phyloP scores from a whole-genome alignment of 2,329 filamentous ascomycete genomes.

The Penicillium thymicola region DNA sequence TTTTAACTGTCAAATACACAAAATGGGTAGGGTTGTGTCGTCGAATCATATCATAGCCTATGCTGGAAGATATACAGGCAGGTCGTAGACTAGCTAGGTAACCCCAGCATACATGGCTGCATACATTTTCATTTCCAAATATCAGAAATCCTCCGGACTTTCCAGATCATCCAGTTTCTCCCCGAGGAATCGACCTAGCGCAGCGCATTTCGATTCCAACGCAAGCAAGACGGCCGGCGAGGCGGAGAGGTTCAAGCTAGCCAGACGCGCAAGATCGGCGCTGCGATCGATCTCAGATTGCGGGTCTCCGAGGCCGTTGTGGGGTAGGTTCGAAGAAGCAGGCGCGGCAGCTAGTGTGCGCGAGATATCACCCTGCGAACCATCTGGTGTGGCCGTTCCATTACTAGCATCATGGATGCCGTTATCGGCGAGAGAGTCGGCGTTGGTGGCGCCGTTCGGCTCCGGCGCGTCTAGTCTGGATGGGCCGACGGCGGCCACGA shows the following conservation, averaged over 20 bases:
- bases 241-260: slow-evolving; percentile 39
- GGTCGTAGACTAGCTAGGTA: background rate
- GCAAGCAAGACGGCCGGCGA: slow-evolving; percentile 40
- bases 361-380: slow-evolving; percentile 11
- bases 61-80: background rate
- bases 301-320: slow-evolving; percentile 30
- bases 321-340: slow-evolving; percentile 12
- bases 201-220: slow-evolving; percentile 43
- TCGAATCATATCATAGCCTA: background rate
- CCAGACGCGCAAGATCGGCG: slow-evolving; percentile 38
- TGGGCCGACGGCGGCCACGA: slow-evolving; percentile 42
- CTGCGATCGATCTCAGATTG: slow-evolving; percentile 43
- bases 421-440: slow-evolving; percentile 7
- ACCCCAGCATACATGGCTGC: background rate
- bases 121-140: background rate
- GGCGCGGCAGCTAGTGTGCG: slow-evolving; percentile 8
- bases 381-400: slow-evolving; percentile 10
- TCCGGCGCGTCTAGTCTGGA: slow-evolving; percentile 23
- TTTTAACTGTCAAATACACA: background rate
- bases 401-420: background rate
- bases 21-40: background rate
- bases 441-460: background rate
- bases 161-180: slow-evolving; percentile 42
- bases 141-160: slow-evolving; percentile 43
- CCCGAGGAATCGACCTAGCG: slow-evolving; percentile 39